These are phyloP conservation scores for Kazachstania psychrophila DNA, from an alignment of 805 yeast species.

Conservation along the genomic window DNA sequence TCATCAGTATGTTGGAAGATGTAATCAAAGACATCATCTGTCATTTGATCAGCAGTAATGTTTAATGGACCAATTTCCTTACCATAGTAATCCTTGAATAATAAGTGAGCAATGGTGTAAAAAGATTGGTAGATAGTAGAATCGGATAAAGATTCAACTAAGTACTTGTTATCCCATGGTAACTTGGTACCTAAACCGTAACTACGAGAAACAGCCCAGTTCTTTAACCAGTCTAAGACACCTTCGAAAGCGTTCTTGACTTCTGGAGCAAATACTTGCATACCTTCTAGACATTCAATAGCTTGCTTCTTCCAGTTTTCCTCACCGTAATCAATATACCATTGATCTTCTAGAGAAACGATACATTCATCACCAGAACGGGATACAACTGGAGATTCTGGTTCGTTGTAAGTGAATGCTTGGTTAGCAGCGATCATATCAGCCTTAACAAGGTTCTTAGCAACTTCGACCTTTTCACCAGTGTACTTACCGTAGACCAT, in stretches of 20 bases:
- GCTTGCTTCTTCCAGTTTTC: conserved; percentile 77
- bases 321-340: conserved; percentile 98
- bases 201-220: conserved; percentile 97
- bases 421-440: conserved; percentile 69
- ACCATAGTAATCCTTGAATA: conserved; percentile 85
- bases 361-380: conserved; percentile 96
- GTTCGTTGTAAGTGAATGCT: conserved; percentile 90
- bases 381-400: conserved; percentile 81
- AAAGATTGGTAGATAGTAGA: conserved; percentile 93
- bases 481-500: conserved; percentile 72
- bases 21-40: conserved; percentile 88
- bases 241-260: conserved; percentile 88
- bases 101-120: conserved; percentile 79
- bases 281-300: conserved; percentile 59
- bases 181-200: conserved; percentile 90
- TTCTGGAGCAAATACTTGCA: conserved; percentile 77
- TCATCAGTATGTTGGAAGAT: conserved; percentile 67
- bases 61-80: conserved; percentile 59
- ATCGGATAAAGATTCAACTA: conserved; percentile 91
- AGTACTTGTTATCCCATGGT: conserved; percentile 93
- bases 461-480: conserved; percentile 85
- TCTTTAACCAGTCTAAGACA: conserved; percentile 89
- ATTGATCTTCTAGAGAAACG: conserved; percentile 95
- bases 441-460: conserved; percentile 76
- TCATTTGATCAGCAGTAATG: conserved; percentile 75